These are phyloP conservation scores for Thelonectria rubi DNA, from an alignment of 2,329 filamentous ascomycete genomes.

Conservation along the genomic window DNA sequence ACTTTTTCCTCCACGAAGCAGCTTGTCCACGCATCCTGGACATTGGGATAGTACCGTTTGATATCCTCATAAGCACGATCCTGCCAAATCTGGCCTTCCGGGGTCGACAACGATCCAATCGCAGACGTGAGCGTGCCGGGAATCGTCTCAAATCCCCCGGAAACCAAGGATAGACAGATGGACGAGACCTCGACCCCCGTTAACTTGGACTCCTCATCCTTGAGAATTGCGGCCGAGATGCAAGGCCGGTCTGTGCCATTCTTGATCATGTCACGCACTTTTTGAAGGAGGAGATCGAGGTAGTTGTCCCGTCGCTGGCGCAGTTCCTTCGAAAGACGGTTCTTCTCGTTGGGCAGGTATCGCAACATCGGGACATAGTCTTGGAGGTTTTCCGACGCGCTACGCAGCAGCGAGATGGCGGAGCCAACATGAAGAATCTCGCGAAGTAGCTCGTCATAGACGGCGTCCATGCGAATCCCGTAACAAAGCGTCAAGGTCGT, in stretches of 20 bases:
- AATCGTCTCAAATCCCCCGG: conserved; percentile 64
- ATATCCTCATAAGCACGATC: conserved; percentile 63
- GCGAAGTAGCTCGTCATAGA: conserved; percentile 60
- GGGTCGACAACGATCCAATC: conserved; percentile 58
- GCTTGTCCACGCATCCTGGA: conserved; percentile 56
- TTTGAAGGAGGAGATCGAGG: conserved; percentile 57
- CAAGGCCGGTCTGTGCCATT: conserved; percentile 62
- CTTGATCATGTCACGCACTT: conserved; percentile 49
- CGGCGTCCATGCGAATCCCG: conserved; percentile 63
- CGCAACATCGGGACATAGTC: conserved; percentile 61
- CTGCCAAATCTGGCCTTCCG: conserved; percentile 59
- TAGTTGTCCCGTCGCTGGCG: conserved; percentile 59
- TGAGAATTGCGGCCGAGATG: conserved; percentile 62
- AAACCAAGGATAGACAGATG: conserved; percentile 62
- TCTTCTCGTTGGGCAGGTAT: conserved; percentile 62
- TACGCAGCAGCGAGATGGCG: conserved; percentile 59
- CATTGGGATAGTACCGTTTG: conserved; percentile 55
- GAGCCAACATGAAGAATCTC: conserved; percentile 63
- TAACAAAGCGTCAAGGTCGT: conserved; percentile 64
- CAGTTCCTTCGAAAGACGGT: conserved; percentile 54
- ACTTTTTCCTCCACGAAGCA: conserved; percentile 57
- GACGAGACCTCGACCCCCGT: conserved; percentile 62
- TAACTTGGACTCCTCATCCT: conserved; percentile 62
- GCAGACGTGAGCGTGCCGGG: conserved; percentile 62
- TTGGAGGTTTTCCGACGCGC: conserved; percentile 61